A percentile compares a stretch with the other conserved stretches of the same genome.
phyloP scores from a whole-genome alignment of 129 eudicot genomes.

The Apium graveolens region DNA sequence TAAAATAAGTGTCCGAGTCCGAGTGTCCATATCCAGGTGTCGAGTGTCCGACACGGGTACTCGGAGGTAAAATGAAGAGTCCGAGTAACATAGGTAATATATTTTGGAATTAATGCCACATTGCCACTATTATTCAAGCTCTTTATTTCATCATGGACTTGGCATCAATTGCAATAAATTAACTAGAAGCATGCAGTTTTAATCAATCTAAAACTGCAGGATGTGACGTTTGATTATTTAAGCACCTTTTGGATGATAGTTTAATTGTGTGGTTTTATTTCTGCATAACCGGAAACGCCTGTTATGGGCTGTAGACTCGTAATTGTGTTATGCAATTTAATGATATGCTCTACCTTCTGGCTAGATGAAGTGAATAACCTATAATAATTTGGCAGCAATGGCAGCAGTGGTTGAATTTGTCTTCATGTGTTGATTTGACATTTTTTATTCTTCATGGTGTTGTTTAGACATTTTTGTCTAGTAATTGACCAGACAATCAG shows the following conservation, averaged over 20 bases:
- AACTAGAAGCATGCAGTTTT: neutral
- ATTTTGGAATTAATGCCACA: too few relatives aligned
- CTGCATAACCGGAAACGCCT: neutral
- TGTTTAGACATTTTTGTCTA: neutral
- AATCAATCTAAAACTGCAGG: neutral
- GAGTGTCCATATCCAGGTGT: too few relatives aligned
- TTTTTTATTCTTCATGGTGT: neutral
- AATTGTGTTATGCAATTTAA: neutral
- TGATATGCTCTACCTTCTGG: neutral
- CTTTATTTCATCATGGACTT: neutral
- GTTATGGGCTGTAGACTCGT: neutral
- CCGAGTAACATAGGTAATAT: too few relatives aligned
- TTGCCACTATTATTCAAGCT: neutral
- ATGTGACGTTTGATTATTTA: neutral
- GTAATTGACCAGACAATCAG: neutral
- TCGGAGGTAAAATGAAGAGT: too few relatives aligned
- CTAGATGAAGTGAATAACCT: neutral
- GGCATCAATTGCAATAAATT: neutral
- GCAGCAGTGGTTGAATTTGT: neutral
- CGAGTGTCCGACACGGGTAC: too few relatives aligned
- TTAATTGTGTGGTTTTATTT: neutral
- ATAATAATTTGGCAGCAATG: neutral
- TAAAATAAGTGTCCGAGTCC: too few relatives aligned
- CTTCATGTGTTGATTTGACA: neutral
- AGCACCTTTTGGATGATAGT: neutral